These are phyloP conservation scores for Tubosaeta sp. DNA, from an alignment of 768 basidiomycete genomes.

Conservation along the genomic window DNA sequence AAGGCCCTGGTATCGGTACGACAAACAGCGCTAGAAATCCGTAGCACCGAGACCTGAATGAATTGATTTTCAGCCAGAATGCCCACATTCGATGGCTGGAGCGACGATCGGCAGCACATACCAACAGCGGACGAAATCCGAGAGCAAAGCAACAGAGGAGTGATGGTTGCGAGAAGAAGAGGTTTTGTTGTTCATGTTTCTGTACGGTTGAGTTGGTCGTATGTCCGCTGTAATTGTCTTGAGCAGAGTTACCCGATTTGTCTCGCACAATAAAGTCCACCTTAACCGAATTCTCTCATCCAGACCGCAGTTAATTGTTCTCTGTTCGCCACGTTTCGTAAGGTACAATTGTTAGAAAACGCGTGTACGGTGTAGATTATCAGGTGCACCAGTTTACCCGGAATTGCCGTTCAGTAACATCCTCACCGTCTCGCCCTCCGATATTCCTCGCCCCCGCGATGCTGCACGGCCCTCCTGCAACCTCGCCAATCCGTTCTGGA, in stretches of 20 bases:
- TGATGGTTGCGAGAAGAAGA: constrained; percentile 2
- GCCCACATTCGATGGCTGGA: neutral
- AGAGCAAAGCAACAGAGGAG: neutral
- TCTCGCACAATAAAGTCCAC: constrained; percentile 24
- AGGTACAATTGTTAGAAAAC: neutral
- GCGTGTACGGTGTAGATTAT: neutral
- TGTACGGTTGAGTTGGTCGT: neutral
- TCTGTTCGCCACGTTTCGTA: neutral
- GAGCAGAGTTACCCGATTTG: constrained; percentile 18
- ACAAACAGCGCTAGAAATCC: neutral
- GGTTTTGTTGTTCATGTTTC: constrained; percentile 10
- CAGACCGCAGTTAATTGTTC: constrained; percentile 1
- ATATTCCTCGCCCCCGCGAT: constrained; percentile 42
- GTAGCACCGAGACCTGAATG: neutral
- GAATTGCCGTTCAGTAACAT: constrained; percentile 17
- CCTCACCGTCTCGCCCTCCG: constrained; percentile 35
- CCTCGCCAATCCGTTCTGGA: constrained; percentile 56
- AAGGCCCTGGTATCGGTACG: neutral
- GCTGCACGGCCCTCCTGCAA: constrained; percentile 50
- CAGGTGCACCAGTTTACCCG: neutral
- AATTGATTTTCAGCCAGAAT: neutral
- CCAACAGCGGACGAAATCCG: neutral
- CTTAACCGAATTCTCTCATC: constrained; percentile 3
- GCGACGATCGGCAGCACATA: neutral
- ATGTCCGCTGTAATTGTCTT: constrained; percentile 19